Evolutionary conservation across 1,139 yeast species (phyloP).

Genomic region (Hansenula lynferdii): DNA sequence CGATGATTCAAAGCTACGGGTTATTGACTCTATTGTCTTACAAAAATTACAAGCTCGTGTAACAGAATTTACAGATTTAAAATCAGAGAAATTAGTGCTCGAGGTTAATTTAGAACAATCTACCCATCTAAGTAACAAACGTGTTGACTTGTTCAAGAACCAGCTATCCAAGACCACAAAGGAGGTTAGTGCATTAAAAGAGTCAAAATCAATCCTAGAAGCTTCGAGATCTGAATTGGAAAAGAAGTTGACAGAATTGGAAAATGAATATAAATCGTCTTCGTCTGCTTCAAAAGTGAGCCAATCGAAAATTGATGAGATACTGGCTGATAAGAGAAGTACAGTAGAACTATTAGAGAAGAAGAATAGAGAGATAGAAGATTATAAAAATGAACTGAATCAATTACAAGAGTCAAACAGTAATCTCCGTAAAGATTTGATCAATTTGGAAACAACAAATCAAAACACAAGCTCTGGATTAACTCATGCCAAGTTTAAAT

Average conservation of each 20-base stretch:
- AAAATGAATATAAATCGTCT: slow-evolving; percentile 20
- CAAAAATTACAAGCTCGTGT: slow-evolving; percentile 39
- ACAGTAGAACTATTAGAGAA: slow-evolving; percentile 37
- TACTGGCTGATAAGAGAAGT: slow-evolving; percentile 33
- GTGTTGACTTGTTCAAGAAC: slow-evolving; percentile 27
- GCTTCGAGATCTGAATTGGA: slow-evolving; percentile 25
- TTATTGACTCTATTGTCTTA: slow-evolving; percentile 25
- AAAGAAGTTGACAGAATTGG: slow-evolving; percentile 26
- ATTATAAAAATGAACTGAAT: slow-evolving; percentile 49
- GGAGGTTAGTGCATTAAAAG: slow-evolving; percentile 28
- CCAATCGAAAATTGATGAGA: slow-evolving; percentile 19
- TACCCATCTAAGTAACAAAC: slow-evolving; percentile 33
- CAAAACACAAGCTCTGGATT: slow-evolving; percentile 30
- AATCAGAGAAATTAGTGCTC: slow-evolving; percentile 46
- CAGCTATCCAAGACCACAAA: slow-evolving; percentile 25
- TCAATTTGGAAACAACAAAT: slow-evolving; percentile 34
- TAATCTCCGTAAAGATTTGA: slow-evolving; percentile 32
- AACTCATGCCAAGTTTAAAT: slow-evolving; percentile 30
- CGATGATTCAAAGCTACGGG: slow-evolving; percentile 22
- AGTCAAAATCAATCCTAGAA: slow-evolving; percentile 27
- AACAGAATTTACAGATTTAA: slow-evolving; percentile 41
- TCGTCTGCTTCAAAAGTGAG: slow-evolving; percentile 5
- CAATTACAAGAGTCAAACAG: slow-evolving; percentile 44
- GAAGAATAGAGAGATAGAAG: slow-evolving; percentile 42
- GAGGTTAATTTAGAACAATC: slow-evolving; percentile 53